phyloP scores from a whole-genome alignment of 2,329 filamentous ascomycete genomes.

The Zelopaecilomyces penicillatus region DNA sequence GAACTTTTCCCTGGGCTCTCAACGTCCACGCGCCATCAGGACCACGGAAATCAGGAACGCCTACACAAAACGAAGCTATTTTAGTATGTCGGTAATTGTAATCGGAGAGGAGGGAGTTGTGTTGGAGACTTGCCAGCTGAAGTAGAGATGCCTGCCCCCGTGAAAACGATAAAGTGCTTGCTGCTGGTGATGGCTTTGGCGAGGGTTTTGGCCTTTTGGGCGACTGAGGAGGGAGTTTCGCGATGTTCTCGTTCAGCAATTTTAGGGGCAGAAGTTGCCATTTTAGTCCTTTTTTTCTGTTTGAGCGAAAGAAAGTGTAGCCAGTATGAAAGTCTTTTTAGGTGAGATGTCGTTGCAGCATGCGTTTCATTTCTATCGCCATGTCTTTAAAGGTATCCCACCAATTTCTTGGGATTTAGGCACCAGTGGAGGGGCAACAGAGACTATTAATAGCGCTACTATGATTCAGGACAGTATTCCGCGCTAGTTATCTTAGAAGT shows the following conservation, averaged over 20 bases:
- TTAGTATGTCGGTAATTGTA: no score
- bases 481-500: no score
- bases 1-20: slow-evolving; percentile 30
- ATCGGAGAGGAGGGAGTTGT: no score
- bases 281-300: background rate
- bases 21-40: slow-evolving; percentile 38
- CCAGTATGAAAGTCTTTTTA: no score
- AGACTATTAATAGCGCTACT: no score
- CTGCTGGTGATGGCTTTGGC: slow-evolving; percentile 30
- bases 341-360: no score
- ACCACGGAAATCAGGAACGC: slow-evolving; percentile 40
- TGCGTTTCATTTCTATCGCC: no score
- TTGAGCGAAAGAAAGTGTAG: no score
- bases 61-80: slow-evolving; percentile 13
- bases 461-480: no score
- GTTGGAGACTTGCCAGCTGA: slow-evolving; percentile 27
- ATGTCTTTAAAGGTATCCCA: no score
- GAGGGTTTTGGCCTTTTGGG: slow-evolving; percentile 29
- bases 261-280: slow-evolving; percentile 12
- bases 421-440: no score
- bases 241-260: slow-evolving; percentile 10
- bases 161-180: slow-evolving; percentile 39
- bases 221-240: slow-evolving; percentile 6
- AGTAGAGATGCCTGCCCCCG: slow-evolving; percentile 38
- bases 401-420: no score